Base-by-base conservation (phyloP, 2,329 filamentous ascomycete species). In the Microdochium paspali region DNA sequence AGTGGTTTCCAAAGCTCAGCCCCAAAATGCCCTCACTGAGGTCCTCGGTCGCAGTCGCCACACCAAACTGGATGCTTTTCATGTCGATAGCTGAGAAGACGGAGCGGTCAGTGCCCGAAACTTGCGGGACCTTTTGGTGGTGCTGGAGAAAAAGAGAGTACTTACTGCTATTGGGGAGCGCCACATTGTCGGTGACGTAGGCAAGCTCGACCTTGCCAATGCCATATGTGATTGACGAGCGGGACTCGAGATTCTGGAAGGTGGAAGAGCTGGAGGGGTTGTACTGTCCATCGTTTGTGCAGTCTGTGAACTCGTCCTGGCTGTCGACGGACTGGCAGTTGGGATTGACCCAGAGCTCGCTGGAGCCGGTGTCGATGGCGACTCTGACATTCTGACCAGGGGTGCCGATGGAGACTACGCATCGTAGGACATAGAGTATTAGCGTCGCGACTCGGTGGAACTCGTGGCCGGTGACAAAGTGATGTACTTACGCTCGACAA, bases 1-100 rank as follows among this genome's bases (percentile, higher is more conserved):
- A 48, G 24, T 45, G 46, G 35, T 58, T 51, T 21, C 62, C 61
- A 49, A 59, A 63, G 44, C 58, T 60, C 15, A 66, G 52, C 23
- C 63, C 63, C 32, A 64, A 49, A 44, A 66, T 63, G 9, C 61
- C 62, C 45, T 58, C 57, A 47, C 54, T 59, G 21, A 63, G 55
- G 32, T 63, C 57, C 20, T 53, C 44, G 50, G 57, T 63, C 26
- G 52, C 44, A n/a, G 45, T 55, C 18, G 56, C 63, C 15, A 59
- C 55, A 45, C 63, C 64, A 47, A 65, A 66, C 45, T 59, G 56
- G 24, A 61, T 53, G 15, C 55, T 40, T 5, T 50, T 44, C 4
- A 64, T 45, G 4, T 50, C 45, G 25, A 62, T 51, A 49, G 57
- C 57, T 49, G 39, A n/a, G 46, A 9, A 32, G 35, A 40, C 13